These are phyloP conservation scores for Moringa oleifera DNA, from an alignment of 345 rosid genomes.

Conservation along the genomic window DNA sequence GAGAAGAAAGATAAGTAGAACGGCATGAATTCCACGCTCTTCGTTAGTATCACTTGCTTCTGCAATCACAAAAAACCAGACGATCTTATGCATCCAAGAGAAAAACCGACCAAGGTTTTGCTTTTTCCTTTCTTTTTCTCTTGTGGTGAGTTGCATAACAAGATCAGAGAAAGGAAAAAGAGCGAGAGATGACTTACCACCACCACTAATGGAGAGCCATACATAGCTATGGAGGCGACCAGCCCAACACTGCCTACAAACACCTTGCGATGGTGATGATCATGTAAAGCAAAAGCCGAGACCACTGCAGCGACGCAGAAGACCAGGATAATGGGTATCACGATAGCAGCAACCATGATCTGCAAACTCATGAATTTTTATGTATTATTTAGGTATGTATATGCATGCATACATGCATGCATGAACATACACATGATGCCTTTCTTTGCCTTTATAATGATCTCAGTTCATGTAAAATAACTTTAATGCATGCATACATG, in stretches of 20 bases:
- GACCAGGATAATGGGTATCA: slow-evolving; percentile 29
- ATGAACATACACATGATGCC: background rate
- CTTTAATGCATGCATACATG: too few species aligned
- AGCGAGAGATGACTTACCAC: slow-evolving; percentile 40
- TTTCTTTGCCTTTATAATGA: too few species aligned
- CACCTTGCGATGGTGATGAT: slow-evolving; percentile 58
- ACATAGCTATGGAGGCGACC: slow-evolving; percentile 60
- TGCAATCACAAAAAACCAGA: slow-evolving; percentile 24
- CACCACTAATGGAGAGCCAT: slow-evolving; percentile 65
- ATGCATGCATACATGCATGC: slow-evolving; percentile 10
- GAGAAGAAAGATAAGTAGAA: slow-evolving; percentile 81
- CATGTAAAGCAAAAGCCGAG: slow-evolving; percentile 47
- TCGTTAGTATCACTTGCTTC: slow-evolving; percentile 68
- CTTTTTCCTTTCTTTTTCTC: background rate
- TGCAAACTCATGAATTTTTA: slow-evolving; percentile 18
- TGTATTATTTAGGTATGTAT: background rate
- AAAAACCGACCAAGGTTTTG: too few species aligned
- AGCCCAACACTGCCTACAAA: slow-evolving; percentile 69
- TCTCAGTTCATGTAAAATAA: too few species aligned
- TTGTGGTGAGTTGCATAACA: background rate
- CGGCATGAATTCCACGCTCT: slow-evolving; percentile 92
- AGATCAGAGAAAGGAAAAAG: background rate
- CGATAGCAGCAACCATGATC: slow-evolving; percentile 44
- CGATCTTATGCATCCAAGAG: background rate
- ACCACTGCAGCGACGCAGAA: slow-evolving; percentile 31